Evolutionary conservation across 2,329 filamentous ascomycete species (phyloP).

Genomic region (Ophioceras dolichostomum): DNA sequence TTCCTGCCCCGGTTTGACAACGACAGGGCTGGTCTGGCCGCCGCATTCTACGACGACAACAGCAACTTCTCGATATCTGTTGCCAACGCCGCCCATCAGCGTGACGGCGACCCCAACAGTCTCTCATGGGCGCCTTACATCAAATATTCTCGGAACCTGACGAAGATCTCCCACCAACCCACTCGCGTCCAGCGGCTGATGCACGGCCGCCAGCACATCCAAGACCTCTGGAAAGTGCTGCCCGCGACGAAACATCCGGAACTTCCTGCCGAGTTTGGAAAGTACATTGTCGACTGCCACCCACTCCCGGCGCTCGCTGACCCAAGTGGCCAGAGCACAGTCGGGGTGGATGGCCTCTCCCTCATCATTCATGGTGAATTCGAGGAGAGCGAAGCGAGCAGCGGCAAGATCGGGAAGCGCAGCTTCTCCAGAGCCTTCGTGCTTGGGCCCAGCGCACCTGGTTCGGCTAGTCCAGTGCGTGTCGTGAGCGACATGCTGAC

Average conservation of each 20-base stretch:
- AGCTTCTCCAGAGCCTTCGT: conserved; percentile 77
- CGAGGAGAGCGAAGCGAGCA: conserved; percentile 53
- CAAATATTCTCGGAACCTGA: conserved; percentile 66
- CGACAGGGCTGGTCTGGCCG: conserved; percentile 50
- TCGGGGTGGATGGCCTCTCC: conserved; percentile 65
- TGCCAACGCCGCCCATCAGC: conserved; percentile 45
- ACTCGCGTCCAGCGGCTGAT: conserved; percentile 51
- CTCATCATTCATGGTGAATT: conserved; percentile 77
- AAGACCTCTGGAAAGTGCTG: conserved; percentile 55
- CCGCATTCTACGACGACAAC: conserved; percentile 61
- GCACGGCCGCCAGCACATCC: conserved; percentile 52
- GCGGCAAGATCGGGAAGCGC: conserved; percentile 48
- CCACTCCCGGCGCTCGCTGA: conserved; percentile 61
- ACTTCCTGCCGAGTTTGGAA: conserved; percentile 50
- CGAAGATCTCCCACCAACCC: conserved; percentile 48
- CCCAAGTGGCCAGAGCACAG: conserved; percentile 46
- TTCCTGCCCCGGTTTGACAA: conserved; percentile 67
- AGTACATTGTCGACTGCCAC: conserved; percentile 77
- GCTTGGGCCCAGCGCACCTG: conserved; percentile 59
- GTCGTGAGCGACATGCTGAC: conserved; percentile 72
- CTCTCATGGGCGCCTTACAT: conserved; percentile 65
- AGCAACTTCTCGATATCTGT: conserved; percentile 68
- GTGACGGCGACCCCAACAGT: conserved; percentile 27
- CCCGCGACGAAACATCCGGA: conserved; percentile 66
- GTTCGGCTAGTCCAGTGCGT: conserved; percentile 51